Conservation (phyloP, 306 rosid genomes). For the Acacia melanoxylon region DNA sequence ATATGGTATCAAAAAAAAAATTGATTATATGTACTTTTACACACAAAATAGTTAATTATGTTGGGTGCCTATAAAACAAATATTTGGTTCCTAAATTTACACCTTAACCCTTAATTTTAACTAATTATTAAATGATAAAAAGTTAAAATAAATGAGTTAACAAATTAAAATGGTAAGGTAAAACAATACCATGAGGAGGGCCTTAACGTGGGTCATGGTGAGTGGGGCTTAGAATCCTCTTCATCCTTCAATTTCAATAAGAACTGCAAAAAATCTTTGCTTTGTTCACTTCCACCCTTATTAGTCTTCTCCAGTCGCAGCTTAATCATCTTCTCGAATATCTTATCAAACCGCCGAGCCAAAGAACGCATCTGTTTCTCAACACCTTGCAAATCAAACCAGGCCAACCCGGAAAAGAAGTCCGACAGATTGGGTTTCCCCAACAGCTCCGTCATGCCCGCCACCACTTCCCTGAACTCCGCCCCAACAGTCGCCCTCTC, state of each 20-base stretch:
- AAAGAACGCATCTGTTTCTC: constrained; percentile 41
- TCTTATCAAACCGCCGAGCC: constrained; percentile 43
- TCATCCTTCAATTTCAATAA: constrained; percentile 60
- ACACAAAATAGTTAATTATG: too few species aligned
- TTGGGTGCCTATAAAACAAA: too few species aligned
- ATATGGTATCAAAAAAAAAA: too few species aligned
- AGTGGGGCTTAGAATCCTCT: constrained; percentile 56
- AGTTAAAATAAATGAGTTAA: too few species aligned
- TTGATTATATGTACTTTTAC: too few species aligned
- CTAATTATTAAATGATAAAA: too few species aligned
- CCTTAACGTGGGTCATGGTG: constrained; percentile 57
- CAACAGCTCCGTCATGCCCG: constrained; percentile 44
- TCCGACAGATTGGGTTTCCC: constrained; percentile 73
- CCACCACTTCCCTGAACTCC: constrained; percentile 61
- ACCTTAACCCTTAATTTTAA: too few species aligned
- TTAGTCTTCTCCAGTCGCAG: constrained; percentile 27
- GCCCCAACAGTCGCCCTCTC: constrained; percentile 50
- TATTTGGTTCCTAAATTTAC: too few species aligned
- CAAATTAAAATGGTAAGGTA: too few species aligned
- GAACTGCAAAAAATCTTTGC: constrained; percentile 57
- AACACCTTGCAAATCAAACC: constrained; percentile 81
- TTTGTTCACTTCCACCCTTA: neutral
- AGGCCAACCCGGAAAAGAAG: constrained; percentile 63
- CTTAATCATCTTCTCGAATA: constrained; percentile 59
- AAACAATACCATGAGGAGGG: constrained; percentile 59